Percentiles rank a stretch among this genome's conserved stretches.
Evolutionary conservation across 2,329 filamentous ascomycete species (phyloP).

Genomic region (Phialocephala subalpina): DNA sequence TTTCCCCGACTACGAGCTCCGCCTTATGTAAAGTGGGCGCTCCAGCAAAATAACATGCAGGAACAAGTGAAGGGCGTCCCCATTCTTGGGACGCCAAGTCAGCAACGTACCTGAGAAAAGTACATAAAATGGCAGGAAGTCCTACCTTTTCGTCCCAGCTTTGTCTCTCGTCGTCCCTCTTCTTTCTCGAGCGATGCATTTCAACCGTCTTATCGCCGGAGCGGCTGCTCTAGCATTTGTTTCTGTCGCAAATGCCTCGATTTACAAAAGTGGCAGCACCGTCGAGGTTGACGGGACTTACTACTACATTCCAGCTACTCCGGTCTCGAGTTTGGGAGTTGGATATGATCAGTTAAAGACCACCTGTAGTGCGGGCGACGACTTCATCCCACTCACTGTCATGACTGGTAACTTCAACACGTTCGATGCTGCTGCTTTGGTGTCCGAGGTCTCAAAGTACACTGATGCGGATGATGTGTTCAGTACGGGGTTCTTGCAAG

Average conservation of each 20-base stretch:
- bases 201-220: not conserved
- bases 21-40: not conserved
- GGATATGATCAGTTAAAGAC: not conserved
- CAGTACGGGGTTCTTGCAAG: conserved; percentile 11
- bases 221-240: conserved; percentile 1
- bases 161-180: not conserved
- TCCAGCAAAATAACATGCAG: not conserved
- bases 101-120: no score
- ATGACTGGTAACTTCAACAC: conserved; percentile 6
- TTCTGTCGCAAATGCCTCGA: not conserved
- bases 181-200: not conserved
- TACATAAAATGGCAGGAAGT: not conserved
- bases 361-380: not conserved
- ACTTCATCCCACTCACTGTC: conserved; percentile 4
- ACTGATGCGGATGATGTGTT: not conserved
- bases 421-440: not conserved
- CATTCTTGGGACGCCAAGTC: not conserved
- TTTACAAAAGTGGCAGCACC: conserved; percentile 7
- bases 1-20: not conserved
- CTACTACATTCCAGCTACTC: conserved; percentile 2
- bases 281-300: conserved; percentile 4
- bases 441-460: not conserved
- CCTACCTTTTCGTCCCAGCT: not conserved
- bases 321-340: not conserved
- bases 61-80: not conserved